phyloP scores from a whole-genome alignment of 176 grass and related monocot species.

The Zea mays region Zm-B73-REFERENCE-NAM-5.0 NC_050100.1:93921501-93922000 shows the following conservation, averaged over 20 bases:
- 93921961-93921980: neutral
- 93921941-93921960: neutral
- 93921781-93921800: neutral
- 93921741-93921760: neutral
- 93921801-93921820: neutral
- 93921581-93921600: neutral
- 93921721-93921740: neutral
- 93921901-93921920: neutral
- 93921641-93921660: neutral
- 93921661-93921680: neutral
- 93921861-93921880: neutral
- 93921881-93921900: neutral
- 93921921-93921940: neutral
- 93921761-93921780: neutral
- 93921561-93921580: neutral
- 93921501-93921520: constrained; percentile 16
- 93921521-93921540: neutral
- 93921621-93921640: neutral
- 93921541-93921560: neutral
- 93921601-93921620: constrained; percentile 19
- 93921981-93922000: neutral
- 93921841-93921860: neutral
- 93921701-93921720: neutral
- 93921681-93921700: neutral
- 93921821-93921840: neutral